Conservation (phyloP, 257 asterid genomes). For the Ilex asprella region DNA sequence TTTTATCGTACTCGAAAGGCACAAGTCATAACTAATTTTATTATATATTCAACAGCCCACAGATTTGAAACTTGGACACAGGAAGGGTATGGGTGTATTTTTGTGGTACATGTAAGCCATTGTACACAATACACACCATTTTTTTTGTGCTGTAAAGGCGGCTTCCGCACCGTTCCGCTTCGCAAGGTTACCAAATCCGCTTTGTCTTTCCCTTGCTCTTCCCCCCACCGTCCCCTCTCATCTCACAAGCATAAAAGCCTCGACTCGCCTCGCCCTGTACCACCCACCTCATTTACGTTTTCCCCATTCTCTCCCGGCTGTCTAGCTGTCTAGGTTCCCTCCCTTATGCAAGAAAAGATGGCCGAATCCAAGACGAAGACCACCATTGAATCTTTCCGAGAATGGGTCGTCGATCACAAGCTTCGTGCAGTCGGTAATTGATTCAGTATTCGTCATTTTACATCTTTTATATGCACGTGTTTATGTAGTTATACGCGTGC, state of each 20-base stretch:
- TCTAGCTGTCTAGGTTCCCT: slow-evolving; percentile 2
- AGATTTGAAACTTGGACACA: too few species aligned
- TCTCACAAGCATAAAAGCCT: too few species aligned
- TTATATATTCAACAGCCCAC: too few species aligned
- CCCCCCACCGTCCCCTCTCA: background rate
- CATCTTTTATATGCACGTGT: too few species aligned
- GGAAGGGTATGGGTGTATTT: too few species aligned
- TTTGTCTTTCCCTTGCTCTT: slow-evolving; percentile 3
- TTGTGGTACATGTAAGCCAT: too few species aligned
- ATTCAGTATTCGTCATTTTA: background rate
- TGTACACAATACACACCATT: too few species aligned
- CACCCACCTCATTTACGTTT: too few species aligned
- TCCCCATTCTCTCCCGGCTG: too few species aligned
- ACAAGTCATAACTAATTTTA: too few species aligned
- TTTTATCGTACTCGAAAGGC: too few species aligned
- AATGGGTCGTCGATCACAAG: slow-evolving; percentile 37
- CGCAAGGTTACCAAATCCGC: slow-evolving; percentile 4
- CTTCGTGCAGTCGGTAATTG: slow-evolving; percentile 41
- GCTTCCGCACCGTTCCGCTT: slow-evolving; percentile 7
- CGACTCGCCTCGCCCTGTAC: background rate
- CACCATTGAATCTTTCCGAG: slow-evolving; percentile 22
- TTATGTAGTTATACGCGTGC: too few species aligned
- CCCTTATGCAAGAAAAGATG: slow-evolving; percentile 9
- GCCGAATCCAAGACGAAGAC: slow-evolving; percentile 19
- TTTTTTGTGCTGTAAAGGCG: background rate